Conservation (phyloP, 805 yeast species). For the Candida ipomoeae region DNA sequence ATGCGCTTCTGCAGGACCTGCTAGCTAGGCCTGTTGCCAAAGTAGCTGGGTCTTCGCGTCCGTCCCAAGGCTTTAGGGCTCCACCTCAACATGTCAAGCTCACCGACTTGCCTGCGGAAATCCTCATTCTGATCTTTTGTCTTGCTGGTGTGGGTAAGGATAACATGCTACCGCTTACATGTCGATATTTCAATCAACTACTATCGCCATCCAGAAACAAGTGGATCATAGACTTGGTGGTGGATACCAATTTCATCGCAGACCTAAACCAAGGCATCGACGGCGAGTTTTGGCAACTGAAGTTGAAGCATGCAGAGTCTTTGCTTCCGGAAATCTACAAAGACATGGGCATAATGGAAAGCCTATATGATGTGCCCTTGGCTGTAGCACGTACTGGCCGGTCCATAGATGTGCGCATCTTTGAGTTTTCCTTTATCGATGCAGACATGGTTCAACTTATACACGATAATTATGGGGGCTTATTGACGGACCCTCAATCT, state of each 20-base stretch:
- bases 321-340: conserved; percentile 7
- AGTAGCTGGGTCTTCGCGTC: background rate
- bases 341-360: background rate
- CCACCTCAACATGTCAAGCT: conserved; percentile 14
- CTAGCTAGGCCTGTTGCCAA: background rate
- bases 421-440: conserved; percentile 12
- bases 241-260: conserved; percentile 19
- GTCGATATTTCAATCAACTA: conserved; percentile 24
- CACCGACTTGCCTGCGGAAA: conserved; percentile 40
- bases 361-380: conserved; percentile 4
- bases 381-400: background rate
- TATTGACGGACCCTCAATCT: background rate
- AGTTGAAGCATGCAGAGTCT: background rate
- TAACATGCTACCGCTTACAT: conserved; percentile 33
- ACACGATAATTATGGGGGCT: conserved; percentile 2
- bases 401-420: conserved; percentile 13
- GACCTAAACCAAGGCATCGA: conserved; percentile 19
- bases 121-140: conserved; percentile 37
- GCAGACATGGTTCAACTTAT: conserved; percentile 11
- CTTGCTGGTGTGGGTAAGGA: conserved; percentile 26
- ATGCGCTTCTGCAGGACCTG: background rate
- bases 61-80: background rate
- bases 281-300: conserved; percentile 9
- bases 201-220: conserved; percentile 16
- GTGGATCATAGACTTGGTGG: conserved; percentile 18